Conservation (phyloP, 148 eudicot species). For the Rhododendron simsii region DNA sequence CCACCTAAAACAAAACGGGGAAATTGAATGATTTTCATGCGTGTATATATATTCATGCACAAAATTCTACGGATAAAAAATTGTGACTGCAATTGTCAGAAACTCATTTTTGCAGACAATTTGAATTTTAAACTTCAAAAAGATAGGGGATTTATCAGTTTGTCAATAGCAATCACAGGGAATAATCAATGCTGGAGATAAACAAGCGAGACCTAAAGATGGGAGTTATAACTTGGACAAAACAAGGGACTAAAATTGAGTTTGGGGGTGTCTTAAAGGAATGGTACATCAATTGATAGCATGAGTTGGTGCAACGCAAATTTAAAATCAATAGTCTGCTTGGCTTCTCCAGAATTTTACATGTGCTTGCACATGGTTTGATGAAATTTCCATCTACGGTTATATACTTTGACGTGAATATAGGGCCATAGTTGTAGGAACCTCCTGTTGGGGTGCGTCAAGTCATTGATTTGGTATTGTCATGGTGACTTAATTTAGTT, state of each 20-base stretch:
- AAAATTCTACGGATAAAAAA: not conserved
- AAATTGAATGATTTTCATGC: not conserved
- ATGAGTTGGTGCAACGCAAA: not conserved
- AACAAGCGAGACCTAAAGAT: not conserved
- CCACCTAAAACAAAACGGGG: slow-evolving; percentile 52
- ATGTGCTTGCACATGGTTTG: not conserved
- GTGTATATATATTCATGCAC: not conserved
- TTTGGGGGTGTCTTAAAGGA: not conserved
- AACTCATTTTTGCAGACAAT: not conserved
- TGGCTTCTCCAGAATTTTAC: not conserved
- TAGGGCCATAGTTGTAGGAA: not conserved
- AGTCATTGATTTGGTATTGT: too few species aligned
- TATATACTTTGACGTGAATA: not conserved
- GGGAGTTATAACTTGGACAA: not conserved
- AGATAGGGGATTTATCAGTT: not conserved
- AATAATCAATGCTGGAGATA: not conserved
- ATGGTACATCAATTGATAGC: not conserved
- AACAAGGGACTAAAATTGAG: not conserved
- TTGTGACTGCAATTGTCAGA: not conserved
- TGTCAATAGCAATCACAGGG: not conserved
- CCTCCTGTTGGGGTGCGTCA: too few species aligned
- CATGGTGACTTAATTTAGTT: too few species aligned
- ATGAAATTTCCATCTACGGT: not conserved
- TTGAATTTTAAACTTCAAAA: not conserved
- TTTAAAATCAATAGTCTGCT: not conserved